Base-by-base conservation (phyloP, 441 rosid species). In the Capsella rubella region DNA sequence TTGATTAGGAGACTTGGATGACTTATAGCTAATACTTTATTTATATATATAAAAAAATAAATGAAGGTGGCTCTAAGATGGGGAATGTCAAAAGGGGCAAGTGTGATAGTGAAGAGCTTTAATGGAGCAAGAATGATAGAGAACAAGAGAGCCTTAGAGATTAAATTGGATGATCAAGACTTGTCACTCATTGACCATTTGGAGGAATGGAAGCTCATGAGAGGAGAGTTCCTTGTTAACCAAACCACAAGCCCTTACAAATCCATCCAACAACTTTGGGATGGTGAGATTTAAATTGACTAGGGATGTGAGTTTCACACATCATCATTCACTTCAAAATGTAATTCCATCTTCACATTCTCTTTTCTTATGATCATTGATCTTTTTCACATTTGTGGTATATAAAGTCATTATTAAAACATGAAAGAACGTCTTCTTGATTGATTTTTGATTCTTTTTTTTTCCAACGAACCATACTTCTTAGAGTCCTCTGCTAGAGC, bases 21-120 rank as follows among this genome's bases (percentile, higher is more conserved):
- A 51, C 42, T 50, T 52, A 8, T 46, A 67, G 55, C 32, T 3
- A 40, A 49, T 40, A 8, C 10, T 9, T 50, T 25, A 13, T 39
- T 15, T 34, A 45, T 46, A 2, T 39, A 29, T 16, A n/a, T 16
- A 21, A 21, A 21, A 21, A 21, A 21, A 35, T 56, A 34, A 47
- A 46, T 64, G 49, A 55, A 86, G 97, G 95, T 90, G 79, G 95
- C 97, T 42, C 65, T 93, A 6, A 85, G 82, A 40, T 89, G 97
- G 98, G 98, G 96, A 32, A 62, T 87, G 73, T 84, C 97, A 12
- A 93, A 78, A 80, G 96, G 96, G n/a, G 79, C 84, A 5, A 90
- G 94, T 73, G 82, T 86, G 79, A 84, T 90, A 2, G 92, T 85
- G 50, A 89, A 90, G 84, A 93, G 98, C 81, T 93, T 93, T 82